These are phyloP conservation scores for Penicillium sp. DNA, from an alignment of 2,329 filamentous ascomycete species.

Conservation along the genomic window DNA sequence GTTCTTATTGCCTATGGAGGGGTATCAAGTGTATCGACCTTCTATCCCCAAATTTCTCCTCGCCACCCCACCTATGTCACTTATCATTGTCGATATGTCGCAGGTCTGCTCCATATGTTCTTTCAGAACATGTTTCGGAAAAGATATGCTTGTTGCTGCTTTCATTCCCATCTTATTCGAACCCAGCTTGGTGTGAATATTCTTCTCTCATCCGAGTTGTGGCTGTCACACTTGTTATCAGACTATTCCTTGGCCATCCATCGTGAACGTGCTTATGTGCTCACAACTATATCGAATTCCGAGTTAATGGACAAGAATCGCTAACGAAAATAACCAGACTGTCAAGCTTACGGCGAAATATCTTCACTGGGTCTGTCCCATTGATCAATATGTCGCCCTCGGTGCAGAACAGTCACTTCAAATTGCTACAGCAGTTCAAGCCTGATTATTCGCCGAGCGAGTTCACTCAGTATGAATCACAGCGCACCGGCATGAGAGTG, in stretches of 20 bases:
- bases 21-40: neutral
- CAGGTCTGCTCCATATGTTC: conserved; percentile 9
- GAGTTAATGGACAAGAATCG: neutral
- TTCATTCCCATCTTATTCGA: neutral
- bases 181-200: neutral
- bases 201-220: neutral
- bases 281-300: neutral
- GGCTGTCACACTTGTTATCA: neutral
- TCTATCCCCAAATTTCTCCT: conserved; percentile 15
- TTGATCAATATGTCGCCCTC: conserved; percentile 56
- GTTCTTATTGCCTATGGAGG: conserved; percentile 1
- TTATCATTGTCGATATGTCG: conserved; percentile 12
- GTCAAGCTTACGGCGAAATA: conserved; percentile 21
- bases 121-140: conserved; percentile 2
- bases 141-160: neutral
- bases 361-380: conserved; percentile 22
- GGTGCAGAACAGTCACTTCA: conserved; percentile 63
- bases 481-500: conserved; percentile 90
- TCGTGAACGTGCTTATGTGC: neutral
- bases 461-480: conserved; percentile 94
- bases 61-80: conserved; percentile 20
- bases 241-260: neutral
- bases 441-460: conserved; percentile 85
- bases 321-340: conserved; percentile 26
- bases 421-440: conserved; percentile 79